Evolutionary conservation across 805 yeast species (phyloP).

Genomic region (Kodamaea kakaduensis): DNA sequence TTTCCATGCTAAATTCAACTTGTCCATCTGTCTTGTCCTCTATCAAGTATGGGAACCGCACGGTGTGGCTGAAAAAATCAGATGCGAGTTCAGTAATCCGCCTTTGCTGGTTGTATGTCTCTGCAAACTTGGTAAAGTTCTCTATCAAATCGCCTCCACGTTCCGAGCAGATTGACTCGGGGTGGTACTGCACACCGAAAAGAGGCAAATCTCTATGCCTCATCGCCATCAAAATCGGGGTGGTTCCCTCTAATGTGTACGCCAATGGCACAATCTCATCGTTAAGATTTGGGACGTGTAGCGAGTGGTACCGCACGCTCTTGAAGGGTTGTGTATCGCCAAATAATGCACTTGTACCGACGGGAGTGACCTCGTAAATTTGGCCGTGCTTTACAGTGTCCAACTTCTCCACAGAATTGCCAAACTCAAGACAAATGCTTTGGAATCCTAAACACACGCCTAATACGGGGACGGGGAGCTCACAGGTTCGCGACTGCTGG

Average conservation of each 20-base stretch:
- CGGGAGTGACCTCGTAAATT: slow-evolving; percentile 48
- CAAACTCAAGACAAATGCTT: slow-evolving; percentile 62
- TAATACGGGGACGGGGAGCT: slow-evolving; percentile 53
- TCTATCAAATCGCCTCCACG: slow-evolving; percentile 55
- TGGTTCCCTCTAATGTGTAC: slow-evolving; percentile 44
- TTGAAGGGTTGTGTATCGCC: slow-evolving; percentile 41
- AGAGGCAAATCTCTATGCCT: slow-evolving; percentile 59
- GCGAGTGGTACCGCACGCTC: slow-evolving; percentile 87
- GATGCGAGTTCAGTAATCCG: slow-evolving; percentile 15
- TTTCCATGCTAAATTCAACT: slow-evolving; percentile 6
- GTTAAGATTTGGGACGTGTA: slow-evolving; percentile 46
- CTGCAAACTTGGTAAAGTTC: slow-evolving; percentile 59
- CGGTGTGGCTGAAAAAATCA: slow-evolving; percentile 17
- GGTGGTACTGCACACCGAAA: slow-evolving; percentile 96
- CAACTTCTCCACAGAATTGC: slow-evolving; percentile 52
- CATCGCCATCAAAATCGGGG: slow-evolving; percentile 72
- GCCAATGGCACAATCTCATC: slow-evolving; percentile 56
- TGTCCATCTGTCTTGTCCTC: slow-evolving; percentile 3
- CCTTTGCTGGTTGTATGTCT: slow-evolving; percentile 22
- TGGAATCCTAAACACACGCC: slow-evolving; percentile 97
- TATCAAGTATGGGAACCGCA: slow-evolving; percentile 19
- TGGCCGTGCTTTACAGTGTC: slow-evolving; percentile 80
- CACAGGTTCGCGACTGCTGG: slow-evolving; percentile 16
- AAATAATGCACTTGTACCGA: slow-evolving; percentile 31
- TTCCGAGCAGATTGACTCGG: slow-evolving; percentile 86